Conservation (phyloP, 2,329 filamentous ascomycete genomes). For the Trichoderma oligosporum region DNA sequence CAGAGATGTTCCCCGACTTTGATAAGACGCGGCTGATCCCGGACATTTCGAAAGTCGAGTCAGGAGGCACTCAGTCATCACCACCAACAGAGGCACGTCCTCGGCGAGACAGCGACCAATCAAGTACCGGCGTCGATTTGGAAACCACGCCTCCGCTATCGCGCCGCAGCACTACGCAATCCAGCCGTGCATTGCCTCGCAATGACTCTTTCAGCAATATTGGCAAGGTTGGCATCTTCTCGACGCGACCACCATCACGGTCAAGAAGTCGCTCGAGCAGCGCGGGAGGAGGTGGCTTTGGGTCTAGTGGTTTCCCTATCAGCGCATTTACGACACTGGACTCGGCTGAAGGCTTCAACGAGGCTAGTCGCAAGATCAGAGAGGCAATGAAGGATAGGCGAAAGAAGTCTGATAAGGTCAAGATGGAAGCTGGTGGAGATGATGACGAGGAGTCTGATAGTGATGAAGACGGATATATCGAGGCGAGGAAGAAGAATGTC, state of each 20-base stretch:
- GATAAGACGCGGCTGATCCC: constrained; percentile 68
- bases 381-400: constrained; percentile 72
- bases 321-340: constrained; percentile 66
- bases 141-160: constrained; percentile 41
- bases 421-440: constrained; percentile 35
- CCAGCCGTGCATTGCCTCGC: constrained; percentile 60
- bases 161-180: constrained; percentile 51
- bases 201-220: constrained; percentile 96
- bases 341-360: constrained; percentile 68
- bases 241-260: constrained; percentile 80
- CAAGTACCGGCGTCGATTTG: constrained; percentile 37
- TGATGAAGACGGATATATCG: constrained; percentile 42
- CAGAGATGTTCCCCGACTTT: constrained; percentile 97
- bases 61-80: constrained; percentile 25
- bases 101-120: constrained; percentile 49
- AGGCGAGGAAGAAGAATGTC: constrained; percentile 42
- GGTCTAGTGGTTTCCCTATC: constrained; percentile 60
- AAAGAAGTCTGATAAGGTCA: constrained; percentile 47
- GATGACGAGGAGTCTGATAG: constrained; percentile 36
- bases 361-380: constrained; percentile 79
- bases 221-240: constrained; percentile 82
- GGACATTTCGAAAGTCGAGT: constrained; percentile 45
- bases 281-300: constrained; percentile 59
- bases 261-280: constrained; percentile 67
- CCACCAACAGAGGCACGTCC: constrained; percentile 27